Evolutionary conservation across 805 yeast genomes (phyloP).

Genomic region (Candida ulmi): DNA sequence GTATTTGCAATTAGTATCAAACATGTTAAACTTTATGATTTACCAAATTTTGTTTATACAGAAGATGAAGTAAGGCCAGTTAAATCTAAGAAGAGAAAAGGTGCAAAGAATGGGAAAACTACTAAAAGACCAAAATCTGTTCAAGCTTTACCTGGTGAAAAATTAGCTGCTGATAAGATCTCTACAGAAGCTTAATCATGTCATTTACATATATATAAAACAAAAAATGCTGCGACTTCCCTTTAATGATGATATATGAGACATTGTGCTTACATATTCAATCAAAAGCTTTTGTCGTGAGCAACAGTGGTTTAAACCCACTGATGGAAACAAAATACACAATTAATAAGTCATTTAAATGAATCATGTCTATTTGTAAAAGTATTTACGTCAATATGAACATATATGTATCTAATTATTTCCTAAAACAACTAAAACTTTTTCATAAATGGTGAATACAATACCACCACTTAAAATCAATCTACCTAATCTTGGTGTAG

Average conservation of each 20-base stretch:
- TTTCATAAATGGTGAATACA: slow-evolving; percentile 93
- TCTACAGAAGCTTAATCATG: background rate
- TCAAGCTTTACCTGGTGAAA: background rate
- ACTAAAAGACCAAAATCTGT: slow-evolving; percentile 30
- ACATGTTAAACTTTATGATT: slow-evolving; percentile 69
- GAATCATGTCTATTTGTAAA: no score
- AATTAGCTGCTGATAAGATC: background rate
- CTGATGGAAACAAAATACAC: no score
- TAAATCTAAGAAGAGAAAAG: slow-evolving; percentile 53
- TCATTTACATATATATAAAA: no score
- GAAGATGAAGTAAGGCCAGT: slow-evolving; percentile 76
- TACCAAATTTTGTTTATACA: slow-evolving; percentile 78
- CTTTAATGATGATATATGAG: no score
- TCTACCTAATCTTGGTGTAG: slow-evolving; percentile 94
- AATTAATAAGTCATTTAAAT: no score
- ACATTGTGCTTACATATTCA: no score
- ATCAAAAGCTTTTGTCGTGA: no score
- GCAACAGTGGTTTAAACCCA: no score
- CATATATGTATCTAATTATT: no score
- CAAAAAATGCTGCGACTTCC: no score
- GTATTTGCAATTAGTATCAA: slow-evolving; percentile 54
- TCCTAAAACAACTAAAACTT: slow-evolving; percentile 50
- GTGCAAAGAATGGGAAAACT: slow-evolving; percentile 31
- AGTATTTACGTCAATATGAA: no score
- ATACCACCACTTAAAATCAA: slow-evolving; percentile 93